Conservation (phyloP, 305 asterid species). For the Fraxinus angustifolia region DNA sequence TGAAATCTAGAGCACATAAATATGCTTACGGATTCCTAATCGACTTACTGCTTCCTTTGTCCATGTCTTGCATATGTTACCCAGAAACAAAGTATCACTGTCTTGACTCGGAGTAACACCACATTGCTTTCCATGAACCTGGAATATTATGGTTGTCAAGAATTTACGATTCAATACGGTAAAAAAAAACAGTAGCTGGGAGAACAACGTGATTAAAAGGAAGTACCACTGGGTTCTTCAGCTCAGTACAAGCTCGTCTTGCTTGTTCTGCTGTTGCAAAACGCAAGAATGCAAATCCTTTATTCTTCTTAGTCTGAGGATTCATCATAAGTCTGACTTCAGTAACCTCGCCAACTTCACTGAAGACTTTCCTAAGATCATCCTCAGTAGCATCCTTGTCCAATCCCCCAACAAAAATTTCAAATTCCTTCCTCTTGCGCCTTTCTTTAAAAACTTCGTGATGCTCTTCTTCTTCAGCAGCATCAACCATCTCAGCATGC, state of each 20-base stretch:
- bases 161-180: constrained; percentile 24
- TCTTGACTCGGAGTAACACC: constrained; percentile 98
- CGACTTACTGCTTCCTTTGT: constrained; percentile 89
- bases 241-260: constrained; percentile 73
- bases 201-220: constrained; percentile 33
- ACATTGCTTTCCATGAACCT: constrained; percentile 97
- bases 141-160: constrained; percentile 47
- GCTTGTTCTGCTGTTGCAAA: constrained; percentile 97
- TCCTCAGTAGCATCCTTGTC: constrained; percentile 96
- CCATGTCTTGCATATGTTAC: constrained; percentile 95
- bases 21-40: constrained; percentile 30
- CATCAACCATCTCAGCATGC: constrained; percentile 55
- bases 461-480: constrained; percentile 85
- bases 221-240: constrained; percentile 86
- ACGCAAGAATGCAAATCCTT: constrained; percentile 96
- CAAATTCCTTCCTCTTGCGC: constrained; percentile 92
- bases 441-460: constrained; percentile 78
- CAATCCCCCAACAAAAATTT: constrained; percentile 92
- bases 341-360: constrained; percentile 84
- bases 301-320: constrained; percentile 89
- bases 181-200: constrained; percentile 24
- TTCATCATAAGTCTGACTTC: constrained; percentile 98
- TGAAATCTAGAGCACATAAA: constrained; percentile 16
- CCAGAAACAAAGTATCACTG: constrained; percentile 92
- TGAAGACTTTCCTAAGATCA: constrained; percentile 79